Conservation (phyloP, 106 monocot genomes). For the Iris macrosiphon region DNA sequence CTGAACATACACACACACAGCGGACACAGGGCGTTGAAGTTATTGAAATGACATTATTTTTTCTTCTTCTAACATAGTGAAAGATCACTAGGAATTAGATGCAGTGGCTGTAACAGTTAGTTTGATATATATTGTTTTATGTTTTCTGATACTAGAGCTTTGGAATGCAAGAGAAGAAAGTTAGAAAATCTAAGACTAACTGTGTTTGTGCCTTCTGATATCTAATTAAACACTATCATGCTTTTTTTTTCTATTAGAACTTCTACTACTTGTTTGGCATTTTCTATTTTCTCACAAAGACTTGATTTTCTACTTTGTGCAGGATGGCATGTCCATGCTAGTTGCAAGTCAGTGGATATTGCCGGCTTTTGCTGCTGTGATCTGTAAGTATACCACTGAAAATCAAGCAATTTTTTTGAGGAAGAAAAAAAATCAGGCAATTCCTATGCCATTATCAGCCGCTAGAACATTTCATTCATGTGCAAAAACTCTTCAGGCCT, state of each 20-base stretch:
- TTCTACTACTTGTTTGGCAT: not conserved
- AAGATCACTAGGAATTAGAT: no score
- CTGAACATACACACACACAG: no score
- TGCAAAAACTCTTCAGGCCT: constrained; percentile 46
- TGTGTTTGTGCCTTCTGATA: no score
- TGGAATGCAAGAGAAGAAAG: constrained; percentile 2
- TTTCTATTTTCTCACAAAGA: not conserved
- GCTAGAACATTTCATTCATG: not conserved
- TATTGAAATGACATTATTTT: not conserved
- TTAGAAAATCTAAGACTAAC: not conserved
- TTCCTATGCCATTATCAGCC: not conserved
- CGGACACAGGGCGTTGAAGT: no score
- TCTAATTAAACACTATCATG: not conserved
- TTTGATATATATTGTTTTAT: no score
- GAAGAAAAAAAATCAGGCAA: no score
- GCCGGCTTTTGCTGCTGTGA: constrained; percentile 45
- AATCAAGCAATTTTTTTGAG: not conserved
- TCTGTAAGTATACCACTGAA: constrained; percentile 42
- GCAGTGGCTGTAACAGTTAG: no score
- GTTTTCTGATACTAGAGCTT: no score
- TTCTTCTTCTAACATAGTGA: not conserved
- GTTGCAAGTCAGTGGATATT: constrained; percentile 67
- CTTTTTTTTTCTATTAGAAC: not conserved
- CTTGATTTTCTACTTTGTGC: constrained; percentile 13
- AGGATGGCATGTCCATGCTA: constrained; percentile 64